Conservation (phyloP, 2,329 filamentous ascomycete species). For the Aureobasidium namibiae region DNA sequence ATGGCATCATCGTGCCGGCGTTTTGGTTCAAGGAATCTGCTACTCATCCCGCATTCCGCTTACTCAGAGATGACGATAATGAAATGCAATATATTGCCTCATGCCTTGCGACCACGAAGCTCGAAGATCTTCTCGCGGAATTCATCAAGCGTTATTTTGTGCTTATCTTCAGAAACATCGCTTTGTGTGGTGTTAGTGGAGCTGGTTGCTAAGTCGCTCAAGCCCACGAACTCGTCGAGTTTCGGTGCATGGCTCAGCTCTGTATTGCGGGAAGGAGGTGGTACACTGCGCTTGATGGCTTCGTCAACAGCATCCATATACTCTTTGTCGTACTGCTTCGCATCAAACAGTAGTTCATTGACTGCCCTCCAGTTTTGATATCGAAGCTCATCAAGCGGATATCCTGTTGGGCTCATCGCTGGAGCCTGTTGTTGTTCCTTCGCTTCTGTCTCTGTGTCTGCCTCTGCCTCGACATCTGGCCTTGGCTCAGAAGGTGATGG, state of each 20-base stretch:
- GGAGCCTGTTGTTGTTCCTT: not conserved
- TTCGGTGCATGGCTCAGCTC: not conserved
- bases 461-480: not conserved
- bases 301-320: conserved; percentile 22
- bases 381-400: conserved; percentile 37
- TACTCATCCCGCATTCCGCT: not conserved
- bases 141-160: not conserved
- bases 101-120: conserved; percentile 5
- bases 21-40: not conserved
- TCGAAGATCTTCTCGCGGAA: not conserved
- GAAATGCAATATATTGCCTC: not conserved
- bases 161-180: not conserved
- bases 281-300: conserved; percentile 19
- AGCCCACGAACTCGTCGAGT: not conserved
- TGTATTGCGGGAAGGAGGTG: conserved; percentile 16
- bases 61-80: conserved; percentile 1
- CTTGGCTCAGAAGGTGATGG: not conserved
- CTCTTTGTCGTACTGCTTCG: conserved; percentile 21
- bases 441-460: not conserved
- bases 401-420: conserved; percentile 28
- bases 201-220: not conserved
- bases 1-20: not conserved
- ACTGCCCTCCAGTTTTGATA: conserved; percentile 44
- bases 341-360: conserved; percentile 34
- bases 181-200: not conserved